Evolutionary conservation across 1,139 yeast genomes (phyloP).

Genomic region (Nadsonia starkeyi-henricii): DNA sequence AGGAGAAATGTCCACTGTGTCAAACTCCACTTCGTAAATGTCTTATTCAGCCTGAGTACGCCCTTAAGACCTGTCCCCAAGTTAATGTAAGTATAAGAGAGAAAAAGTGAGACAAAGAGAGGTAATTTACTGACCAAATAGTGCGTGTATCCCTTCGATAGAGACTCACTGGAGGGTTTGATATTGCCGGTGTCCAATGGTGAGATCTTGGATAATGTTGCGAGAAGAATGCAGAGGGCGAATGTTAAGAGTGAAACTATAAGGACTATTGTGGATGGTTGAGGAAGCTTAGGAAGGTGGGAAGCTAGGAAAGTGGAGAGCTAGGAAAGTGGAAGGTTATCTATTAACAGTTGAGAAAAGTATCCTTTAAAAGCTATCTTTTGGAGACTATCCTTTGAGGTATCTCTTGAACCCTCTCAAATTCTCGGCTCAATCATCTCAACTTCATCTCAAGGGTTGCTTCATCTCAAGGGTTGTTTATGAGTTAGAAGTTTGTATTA

Average conservation of each 20-base stretch:
- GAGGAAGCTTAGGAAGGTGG: too few species aligned
- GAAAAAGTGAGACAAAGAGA: neutral
- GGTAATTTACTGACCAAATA: too few species aligned
- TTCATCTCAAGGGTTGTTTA: too few species aligned
- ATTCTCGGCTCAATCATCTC: too few species aligned
- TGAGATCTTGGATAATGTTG: slow-evolving; percentile 13
- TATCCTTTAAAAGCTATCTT: too few species aligned
- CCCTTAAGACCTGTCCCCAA: slow-evolving; percentile 20
- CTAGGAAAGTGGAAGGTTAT: too few species aligned
- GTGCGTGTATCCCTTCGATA: slow-evolving; percentile 26
- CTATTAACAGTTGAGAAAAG: too few species aligned
- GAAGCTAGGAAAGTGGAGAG: too few species aligned
- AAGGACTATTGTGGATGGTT: neutral
- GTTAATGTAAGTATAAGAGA: slow-evolving; percentile 1
- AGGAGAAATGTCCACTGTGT: slow-evolving; percentile 20
- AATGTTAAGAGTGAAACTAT: slow-evolving; percentile 9
- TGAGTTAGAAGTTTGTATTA: too few species aligned
- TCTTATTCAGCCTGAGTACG: slow-evolving; percentile 23
- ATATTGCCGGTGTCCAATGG: slow-evolving; percentile 9
- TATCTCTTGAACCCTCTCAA: too few species aligned
- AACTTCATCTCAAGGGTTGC: too few species aligned
- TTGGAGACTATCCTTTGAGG: too few species aligned
- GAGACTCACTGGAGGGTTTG: slow-evolving; percentile 6
- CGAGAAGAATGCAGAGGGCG: slow-evolving; percentile 12
- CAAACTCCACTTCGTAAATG: slow-evolving; percentile 18